A percentile compares a stretch with the other conserved stretches of the same genome.
Conservation (phyloP, 2,329 filamentous ascomycete genomes). For the Gnomoniopsis sp. region DNA sequence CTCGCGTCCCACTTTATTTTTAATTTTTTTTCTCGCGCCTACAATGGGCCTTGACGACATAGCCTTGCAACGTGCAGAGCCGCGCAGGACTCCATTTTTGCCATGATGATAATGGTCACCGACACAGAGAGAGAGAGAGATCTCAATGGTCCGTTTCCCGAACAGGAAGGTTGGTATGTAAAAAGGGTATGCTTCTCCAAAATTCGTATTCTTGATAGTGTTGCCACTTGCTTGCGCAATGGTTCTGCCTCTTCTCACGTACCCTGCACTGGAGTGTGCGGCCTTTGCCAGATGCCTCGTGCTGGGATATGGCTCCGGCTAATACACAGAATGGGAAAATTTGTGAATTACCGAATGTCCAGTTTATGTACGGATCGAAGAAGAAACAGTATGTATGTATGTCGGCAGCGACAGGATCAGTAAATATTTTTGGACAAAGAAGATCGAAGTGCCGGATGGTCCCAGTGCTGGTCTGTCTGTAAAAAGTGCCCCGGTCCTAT, state of each 20-base stretch:
- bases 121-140: neutral
- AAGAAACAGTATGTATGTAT: neutral
- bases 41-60: neutral
- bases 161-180: slow-evolving; percentile 1
- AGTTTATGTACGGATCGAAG: neutral
- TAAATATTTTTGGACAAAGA: neutral
- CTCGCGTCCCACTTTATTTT: neutral
- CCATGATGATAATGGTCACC: neutral
- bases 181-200: neutral
- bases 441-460: neutral
- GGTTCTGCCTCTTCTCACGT: neutral
- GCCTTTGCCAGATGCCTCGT: no score
- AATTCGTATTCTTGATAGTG: neutral
- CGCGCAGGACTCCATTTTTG: neutral
- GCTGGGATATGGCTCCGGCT: no score
- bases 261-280: no score
- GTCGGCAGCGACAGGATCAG: neutral
- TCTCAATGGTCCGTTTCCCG: neutral
- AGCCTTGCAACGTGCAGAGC: neutral
- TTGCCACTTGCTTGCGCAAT: slow-evolving; percentile 3
- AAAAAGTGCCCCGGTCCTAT: neutral
- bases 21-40: neutral
- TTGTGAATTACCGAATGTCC: neutral
- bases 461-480: neutral
- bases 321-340: no score